Base-by-base conservation (phyloP, 2,329 filamentous ascomycete species). In the Cercospora berteroae region DNA sequence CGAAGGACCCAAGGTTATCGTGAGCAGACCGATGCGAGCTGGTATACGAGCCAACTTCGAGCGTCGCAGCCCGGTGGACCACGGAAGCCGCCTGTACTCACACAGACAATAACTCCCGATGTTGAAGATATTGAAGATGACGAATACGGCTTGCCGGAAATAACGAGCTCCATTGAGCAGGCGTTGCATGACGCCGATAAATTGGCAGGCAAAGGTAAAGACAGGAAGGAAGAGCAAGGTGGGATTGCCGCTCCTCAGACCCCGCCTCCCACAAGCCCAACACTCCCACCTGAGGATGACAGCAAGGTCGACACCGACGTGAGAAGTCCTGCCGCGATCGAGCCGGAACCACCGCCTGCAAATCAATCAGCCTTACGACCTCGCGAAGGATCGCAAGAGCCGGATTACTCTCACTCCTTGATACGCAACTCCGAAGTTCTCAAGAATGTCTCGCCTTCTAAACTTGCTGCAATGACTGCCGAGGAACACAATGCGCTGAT, bases 401-500 rank as follows among this genome's bases (percentile, higher is more conserved):
- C 75, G 18, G 76, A 77, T 60, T 76, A 76, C 55, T 73, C 74
- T 9, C 75, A 76, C 65, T 73, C 75, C 3, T 68, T 78, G 9
- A 69, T 78, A 5, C 71, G 74, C 9, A 69, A 77, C 31, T 77
- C 76, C 8, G 74, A 74, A 23, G 69, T 71, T 0, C 68, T 77
- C 10, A 71, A 72, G 16, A 65, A 71, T 16, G 60, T 76, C 5
- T 74, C 77, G 5, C 72, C 75, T 9, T 71, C 74, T 23, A 78
- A 78, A 23, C 79, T 81, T 36, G 78, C 79, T 18, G 79, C 78
- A 10, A 81, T 95, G 82, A 97, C 93, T 0, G 91, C 95, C 0
- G 94, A 99, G 79, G 91, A 97, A 76, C 93, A 98, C 79, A 99
- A 98, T 76, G 91, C 92, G 9, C 83, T 90, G 67, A 84, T 98